A percentile compares a stretch with the other conserved stretches of the same genome.
phyloP scores from a whole-genome alignment of 306 rosid genomes.

The Sophora flavescens region DNA sequence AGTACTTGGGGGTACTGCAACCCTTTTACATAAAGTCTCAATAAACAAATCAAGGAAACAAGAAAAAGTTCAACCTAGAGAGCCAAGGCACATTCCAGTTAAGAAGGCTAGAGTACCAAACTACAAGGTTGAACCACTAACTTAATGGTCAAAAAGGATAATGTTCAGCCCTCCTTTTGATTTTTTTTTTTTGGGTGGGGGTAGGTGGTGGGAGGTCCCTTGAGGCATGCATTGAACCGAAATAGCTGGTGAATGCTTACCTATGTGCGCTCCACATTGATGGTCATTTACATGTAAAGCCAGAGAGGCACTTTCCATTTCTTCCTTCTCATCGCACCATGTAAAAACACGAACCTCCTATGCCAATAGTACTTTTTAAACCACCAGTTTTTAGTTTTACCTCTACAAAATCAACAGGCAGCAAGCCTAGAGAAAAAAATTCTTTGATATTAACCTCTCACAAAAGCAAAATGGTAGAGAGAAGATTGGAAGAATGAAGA shows the following conservation, averaged over 20 bases:
- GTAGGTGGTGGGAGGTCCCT: not conserved
- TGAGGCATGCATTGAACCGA: constrained; percentile 5
- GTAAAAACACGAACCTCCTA: constrained; percentile 21
- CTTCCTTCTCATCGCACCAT: constrained; percentile 28
- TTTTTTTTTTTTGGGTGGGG: not conserved
- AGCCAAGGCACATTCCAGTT: too few relatives aligned
- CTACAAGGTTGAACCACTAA: too few relatives aligned
- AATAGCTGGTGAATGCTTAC: not conserved
- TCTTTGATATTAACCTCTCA: constrained; percentile 14
- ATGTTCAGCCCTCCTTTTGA: not conserved
- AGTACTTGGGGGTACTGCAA: too few relatives aligned
- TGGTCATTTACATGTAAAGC: constrained; percentile 23
- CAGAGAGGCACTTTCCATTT: constrained; percentile 24
- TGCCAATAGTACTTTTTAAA: constrained; percentile 9
- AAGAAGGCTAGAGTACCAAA: too few relatives aligned
- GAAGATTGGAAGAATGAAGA: constrained; percentile 21
- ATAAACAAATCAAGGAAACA: too few relatives aligned
- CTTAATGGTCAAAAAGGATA: too few relatives aligned
- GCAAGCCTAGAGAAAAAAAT: constrained; percentile 26
- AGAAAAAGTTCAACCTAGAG: too few relatives aligned
- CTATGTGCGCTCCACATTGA: not conserved
- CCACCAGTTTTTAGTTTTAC: constrained; percentile 1
- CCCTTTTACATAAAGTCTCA: too few relatives aligned
- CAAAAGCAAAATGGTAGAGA: not conserved
- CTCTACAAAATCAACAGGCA: constrained; percentile 27